phyloP scores from a whole-genome alignment of 441 rosid genomes.

The Adansonia rubrostipa region DNA sequence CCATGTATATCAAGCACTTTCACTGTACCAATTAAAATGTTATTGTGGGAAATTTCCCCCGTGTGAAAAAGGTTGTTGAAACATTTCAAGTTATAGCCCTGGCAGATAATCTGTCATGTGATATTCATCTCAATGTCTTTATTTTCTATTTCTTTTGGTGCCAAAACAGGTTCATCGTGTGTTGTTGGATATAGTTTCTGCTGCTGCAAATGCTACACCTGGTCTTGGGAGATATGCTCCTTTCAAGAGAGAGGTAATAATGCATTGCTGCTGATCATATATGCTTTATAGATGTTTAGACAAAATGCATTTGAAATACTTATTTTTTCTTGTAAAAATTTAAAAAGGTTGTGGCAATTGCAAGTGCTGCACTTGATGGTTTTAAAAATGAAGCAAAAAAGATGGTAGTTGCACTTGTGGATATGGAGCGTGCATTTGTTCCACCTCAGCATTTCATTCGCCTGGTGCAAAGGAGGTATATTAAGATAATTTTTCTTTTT shows the following conservation, averaged over 20 bases:
- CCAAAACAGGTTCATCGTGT: conserved; percentile 83
- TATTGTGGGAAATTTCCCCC: conserved; percentile 1
- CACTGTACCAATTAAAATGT: background rate
- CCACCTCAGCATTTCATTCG: conserved; percentile 99
- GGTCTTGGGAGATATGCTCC: conserved; percentile 98
- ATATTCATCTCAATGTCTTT: conserved; percentile 15
- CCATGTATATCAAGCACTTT: background rate
- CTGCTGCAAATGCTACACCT: conserved; percentile 89
- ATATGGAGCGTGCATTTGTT: conserved; percentile 98
- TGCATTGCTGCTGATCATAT: conserved; percentile 20
- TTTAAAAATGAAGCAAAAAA: conserved; percentile 87
- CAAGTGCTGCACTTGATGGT: conserved; percentile 81
- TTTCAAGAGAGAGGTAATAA: conserved; percentile 85
- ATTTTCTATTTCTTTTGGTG: conserved; percentile 15
- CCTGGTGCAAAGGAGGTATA: conserved; percentile 87
- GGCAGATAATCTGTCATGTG: background rate
- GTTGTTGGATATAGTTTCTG: conserved; percentile 81
- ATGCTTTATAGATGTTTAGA: conserved; percentile 16
- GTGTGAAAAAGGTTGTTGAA: background rate
- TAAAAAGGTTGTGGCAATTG: conserved; percentile 81
- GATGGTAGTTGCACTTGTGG: conserved; percentile 96
- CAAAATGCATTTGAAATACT: background rate
- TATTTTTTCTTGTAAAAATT: background rate
- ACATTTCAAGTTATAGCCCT: background rate
- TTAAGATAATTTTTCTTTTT: background rate